Percentiles rank a stretch among this genome's conserved stretches.
Evolutionary conservation across 2,329 filamentous ascomycete genomes (phyloP).

Genomic region (Diaporthe vexans): DNA sequence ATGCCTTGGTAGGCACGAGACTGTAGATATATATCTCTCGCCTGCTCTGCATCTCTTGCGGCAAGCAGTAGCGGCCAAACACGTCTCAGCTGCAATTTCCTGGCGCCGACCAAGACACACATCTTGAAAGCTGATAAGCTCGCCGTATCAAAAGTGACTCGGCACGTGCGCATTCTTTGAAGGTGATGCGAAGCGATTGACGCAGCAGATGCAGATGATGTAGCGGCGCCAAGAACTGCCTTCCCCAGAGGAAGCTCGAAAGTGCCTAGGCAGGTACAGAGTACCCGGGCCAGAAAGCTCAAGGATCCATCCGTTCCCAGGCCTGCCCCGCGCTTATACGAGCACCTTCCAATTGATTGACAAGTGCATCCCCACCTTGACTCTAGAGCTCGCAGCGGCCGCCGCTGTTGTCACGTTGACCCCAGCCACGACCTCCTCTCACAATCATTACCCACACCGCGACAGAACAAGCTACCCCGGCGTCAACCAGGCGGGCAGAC

Average conservation of each 20-base stretch:
- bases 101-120: no score
- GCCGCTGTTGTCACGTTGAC: constrained; percentile 12
- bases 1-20: background rate
- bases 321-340: constrained; percentile 12
- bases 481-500: constrained; percentile 24
- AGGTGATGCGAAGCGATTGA: constrained; percentile 1
- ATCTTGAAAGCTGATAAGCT: background rate
- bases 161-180: constrained; percentile 22
- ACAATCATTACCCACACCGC: constrained; percentile 7
- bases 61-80: background rate
- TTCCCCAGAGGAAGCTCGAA: background rate
- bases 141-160: background rate
- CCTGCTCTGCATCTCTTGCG: background rate
- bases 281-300: background rate
- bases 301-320: background rate
- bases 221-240: constrained; percentile 3
- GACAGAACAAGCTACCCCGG: constrained; percentile 17
- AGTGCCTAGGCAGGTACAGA: background rate
- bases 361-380: constrained; percentile 18
- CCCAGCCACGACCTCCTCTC: constrained; percentile 18
- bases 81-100: no score
- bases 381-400: constrained; percentile 5
- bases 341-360: constrained; percentile 21
- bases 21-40: background rate
- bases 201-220: background rate